Conservation (phyloP, 192 early-diverging fungal species). For the Linnemannia exigua region DNA sequence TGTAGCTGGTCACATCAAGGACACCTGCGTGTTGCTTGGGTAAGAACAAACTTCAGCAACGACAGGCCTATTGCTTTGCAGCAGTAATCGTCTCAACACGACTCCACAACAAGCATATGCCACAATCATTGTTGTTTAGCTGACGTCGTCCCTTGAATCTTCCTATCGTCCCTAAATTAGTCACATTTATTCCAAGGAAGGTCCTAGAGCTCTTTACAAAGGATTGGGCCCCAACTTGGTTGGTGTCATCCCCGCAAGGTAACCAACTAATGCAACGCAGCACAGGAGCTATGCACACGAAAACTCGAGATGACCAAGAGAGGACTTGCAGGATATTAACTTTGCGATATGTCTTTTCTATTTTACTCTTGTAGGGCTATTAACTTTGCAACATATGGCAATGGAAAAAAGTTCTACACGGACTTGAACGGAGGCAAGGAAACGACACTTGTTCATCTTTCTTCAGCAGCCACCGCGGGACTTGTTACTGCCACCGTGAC, state of each 20-base stretch:
- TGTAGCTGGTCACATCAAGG: slow-evolving; percentile 63
- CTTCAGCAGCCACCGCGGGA: slow-evolving; percentile 82
- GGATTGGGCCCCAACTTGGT: slow-evolving; percentile 95
- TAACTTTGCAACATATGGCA: slow-evolving; percentile 94
- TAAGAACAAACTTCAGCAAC: slow-evolving; percentile 21
- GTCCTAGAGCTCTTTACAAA: slow-evolving; percentile 89
- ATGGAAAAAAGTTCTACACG: slow-evolving; percentile 86
- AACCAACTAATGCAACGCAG: not conserved
- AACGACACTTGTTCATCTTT: slow-evolving; percentile 82
- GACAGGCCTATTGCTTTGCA: not conserved
- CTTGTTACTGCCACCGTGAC: slow-evolving; percentile 86
- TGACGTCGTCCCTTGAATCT: not conserved
- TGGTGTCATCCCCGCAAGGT: slow-evolving; percentile 95
- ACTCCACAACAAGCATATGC: not conserved
- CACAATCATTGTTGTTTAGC: not conserved
- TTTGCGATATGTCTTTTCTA: not conserved
- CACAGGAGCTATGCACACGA: not conserved
- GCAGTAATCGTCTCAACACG: not conserved
- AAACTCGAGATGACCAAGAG: not conserved
- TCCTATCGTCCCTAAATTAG: slow-evolving; percentile 27
- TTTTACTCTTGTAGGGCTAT: slow-evolving; percentile 74
- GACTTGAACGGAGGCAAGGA: slow-evolving; percentile 84
- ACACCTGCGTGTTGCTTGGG: slow-evolving; percentile 63
- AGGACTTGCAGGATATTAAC: not conserved
- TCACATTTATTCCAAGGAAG: slow-evolving; percentile 81